Evolutionary conservation across 1,284 basidiomycete species (phyloP).

Genomic region (Marasmius oreades): DNA sequence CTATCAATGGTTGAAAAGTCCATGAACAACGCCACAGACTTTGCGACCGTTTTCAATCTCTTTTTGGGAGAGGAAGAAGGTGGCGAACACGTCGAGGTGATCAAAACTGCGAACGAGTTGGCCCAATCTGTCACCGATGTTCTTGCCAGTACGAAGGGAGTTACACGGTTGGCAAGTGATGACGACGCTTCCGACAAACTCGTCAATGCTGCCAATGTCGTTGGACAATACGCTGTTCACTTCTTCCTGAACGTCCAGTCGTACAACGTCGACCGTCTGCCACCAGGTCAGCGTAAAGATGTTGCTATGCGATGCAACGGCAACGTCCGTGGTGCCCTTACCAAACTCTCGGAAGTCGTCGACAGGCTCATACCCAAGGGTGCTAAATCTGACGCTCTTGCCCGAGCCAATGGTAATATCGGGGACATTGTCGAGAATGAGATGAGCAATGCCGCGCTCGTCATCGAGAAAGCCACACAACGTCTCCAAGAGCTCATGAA

Average conservation of each 20-base stretch:
- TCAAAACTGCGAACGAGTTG: conserved; percentile 96
- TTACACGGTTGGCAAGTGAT: conserved; percentile 87
- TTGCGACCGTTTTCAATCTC: conserved; percentile 92
- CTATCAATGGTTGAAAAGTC: conserved; percentile 99
- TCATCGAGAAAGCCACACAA: conserved; percentile 92
- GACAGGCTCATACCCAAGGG: conserved; percentile 88
- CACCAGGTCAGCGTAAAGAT: conserved; percentile 76
- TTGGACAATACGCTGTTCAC: conserved; percentile 86
- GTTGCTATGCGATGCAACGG: conserved; percentile 89
- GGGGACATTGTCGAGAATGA: conserved; percentile 96
- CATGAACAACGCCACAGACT: conserved; percentile 90
- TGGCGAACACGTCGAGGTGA: conserved; percentile 96
- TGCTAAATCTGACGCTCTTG: conserved; percentile 64
- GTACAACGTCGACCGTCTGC: conserved; percentile 83
- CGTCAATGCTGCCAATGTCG: conserved; percentile 77
- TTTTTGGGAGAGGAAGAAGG: conserved; percentile 87
- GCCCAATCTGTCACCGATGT: conserved; percentile 93
- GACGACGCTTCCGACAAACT: conserved; percentile 93
- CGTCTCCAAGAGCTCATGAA: conserved; percentile 89
- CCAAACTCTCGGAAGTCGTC: conserved; percentile 83
- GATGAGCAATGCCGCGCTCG: conserved; percentile 90
- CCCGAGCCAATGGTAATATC: conserved; percentile 87
- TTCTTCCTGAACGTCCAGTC: conserved; percentile 97
- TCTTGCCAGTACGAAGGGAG: conserved; percentile 90
- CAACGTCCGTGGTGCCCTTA: conserved; percentile 78